Base-by-base conservation (phyloP, 108 stramenopile species). In the Skeletonema tropicum region DNA sequence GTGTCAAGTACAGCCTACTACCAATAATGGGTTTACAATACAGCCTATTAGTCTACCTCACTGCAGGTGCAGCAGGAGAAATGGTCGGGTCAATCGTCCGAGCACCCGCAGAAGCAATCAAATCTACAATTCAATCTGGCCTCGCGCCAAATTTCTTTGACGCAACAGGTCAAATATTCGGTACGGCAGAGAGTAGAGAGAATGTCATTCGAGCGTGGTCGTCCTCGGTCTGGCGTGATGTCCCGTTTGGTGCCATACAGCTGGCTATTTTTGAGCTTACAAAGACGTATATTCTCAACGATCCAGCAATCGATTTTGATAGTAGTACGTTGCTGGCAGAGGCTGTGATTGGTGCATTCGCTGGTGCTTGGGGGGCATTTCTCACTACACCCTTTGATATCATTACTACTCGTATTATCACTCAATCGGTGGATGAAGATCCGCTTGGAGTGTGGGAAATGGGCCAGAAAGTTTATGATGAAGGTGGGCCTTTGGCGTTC, bases 81-180 rank as follows among this genome's bases (percentile, higher is more conserved):
- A 30, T 68, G 25, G 61, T 60, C 15, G 83, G 83, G 4, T 36
- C 32, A 32, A 63, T 84, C 25, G 64, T 80, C 11, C 67, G 83
- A 12, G 79, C 79, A 55, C 83, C 83, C 0, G 75, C 83, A 23
- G 79, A 80, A 58, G 83, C 83, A 3, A 58, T 71, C 65, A 84
- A 84, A 60, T 65, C 69, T 2, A 23, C 59, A 13, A 60, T 76
- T 6, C 80, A 81, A 70, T 72, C 80, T 35, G 66, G 64, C 14
- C 8, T 57, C 21, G 69, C 70, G 21, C 46, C 76, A 23, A 71
- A 17, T 26, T 23, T 67, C 13, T 8, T 38, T 5, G 74, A 79
- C 13, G 78, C 77, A n/a, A 25, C 38, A 4, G 6, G 55, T 36
- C 21, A 30, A 17, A 41, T 77, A 15, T 36, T 70, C 12, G 46